Percentiles rank a stretch among this genome's conserved stretches.
Evolutionary conservation across 495 filamentous ascomycete genomes (phyloP).

Genomic region (Extremus antarcticus): DNA sequence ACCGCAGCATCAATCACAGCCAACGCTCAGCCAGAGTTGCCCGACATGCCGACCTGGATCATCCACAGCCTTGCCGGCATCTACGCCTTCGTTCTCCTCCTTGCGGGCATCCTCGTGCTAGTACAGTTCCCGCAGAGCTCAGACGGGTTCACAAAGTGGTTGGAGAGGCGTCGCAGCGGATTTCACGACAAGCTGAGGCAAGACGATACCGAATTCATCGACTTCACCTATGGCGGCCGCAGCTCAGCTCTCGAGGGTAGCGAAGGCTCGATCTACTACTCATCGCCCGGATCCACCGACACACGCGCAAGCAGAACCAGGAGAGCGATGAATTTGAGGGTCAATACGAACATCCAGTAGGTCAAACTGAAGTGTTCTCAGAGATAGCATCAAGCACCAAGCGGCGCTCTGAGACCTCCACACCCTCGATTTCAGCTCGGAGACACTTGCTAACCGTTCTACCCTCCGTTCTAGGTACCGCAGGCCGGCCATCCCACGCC

Average conservation of each 20-base stretch:
- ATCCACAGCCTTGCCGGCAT: constrained; percentile 5
- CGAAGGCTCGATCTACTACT: not conserved
- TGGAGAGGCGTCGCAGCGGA: no score
- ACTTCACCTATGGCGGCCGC: not conserved
- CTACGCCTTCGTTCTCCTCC: constrained; percentile 2
- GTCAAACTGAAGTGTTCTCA: no score
- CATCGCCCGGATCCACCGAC: not conserved
- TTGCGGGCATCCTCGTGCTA: constrained; percentile 4
- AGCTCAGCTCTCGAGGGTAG: not conserved
- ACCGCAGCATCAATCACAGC: not conserved
- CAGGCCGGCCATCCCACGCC: no score
- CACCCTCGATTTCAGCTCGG: no score
- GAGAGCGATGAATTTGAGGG: not conserved
- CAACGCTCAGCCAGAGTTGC: not conserved
- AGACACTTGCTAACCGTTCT: no score
- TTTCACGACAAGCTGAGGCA: no score
- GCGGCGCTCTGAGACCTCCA: no score
- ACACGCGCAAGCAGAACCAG: not conserved
- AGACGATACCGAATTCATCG: not conserved
- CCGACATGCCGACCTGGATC: constrained; percentile 5
- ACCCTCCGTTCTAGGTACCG: no score
- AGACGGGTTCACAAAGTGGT: not conserved
- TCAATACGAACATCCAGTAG: constrained; percentile 5
- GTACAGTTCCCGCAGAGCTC: constrained; percentile 4
- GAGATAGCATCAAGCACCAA: no score